Evolutionary conservation across 495 filamentous ascomycete genomes (phyloP), one percentile per base, ranked within the genome.

Genomic region (Aspergillus incahuasiensis): DNA sequence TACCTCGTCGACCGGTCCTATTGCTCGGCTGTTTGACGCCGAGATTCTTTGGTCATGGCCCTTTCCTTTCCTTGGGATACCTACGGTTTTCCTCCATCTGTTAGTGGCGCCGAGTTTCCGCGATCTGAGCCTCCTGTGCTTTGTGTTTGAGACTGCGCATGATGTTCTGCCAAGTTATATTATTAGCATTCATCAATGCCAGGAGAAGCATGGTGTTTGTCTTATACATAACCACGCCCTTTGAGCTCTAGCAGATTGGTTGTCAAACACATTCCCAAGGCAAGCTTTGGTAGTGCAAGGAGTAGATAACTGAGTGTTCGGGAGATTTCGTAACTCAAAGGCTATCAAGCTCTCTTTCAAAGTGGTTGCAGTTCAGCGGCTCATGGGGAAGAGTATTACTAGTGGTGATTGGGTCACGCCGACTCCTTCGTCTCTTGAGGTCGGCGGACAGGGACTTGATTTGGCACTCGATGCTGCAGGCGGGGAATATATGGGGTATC

Each of bases 251-350:
- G 74, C 11, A 99, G 74, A 57, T 89, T 87, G n/a, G 82, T 86
- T 46, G 86, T 89, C 30, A 99, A 72, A 50, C 97, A 83, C 59
- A 87, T 90, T 66, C 96, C 92, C 34, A 99, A 79, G 16, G 91
- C 88, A 58, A 91, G 87, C 63, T 86, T 89, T 5, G 92, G 90
- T n/a, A 89, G 82, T 46, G 82, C 79, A 39, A 99, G 76, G 47
- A 99, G 77, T 24, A 95, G 64, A 62, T 82, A 80, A 48, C 90
- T 88, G 16, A 99, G 75, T 22, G 86, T 89, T 63, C 88, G 84
- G 41, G 89, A 91, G 59, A 99, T 88, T 68, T 97, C 88, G 63
- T 92, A 96, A 60, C 90, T 96, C 90, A 46, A 82, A 86, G 54
- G 78, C 78, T 5, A n/a, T n/a, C n/a, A n/a, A n/a, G n/a, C n/a